Conservation (phyloP, 768 basidiomycete genomes). For the Coprinellus micaceus region DNA sequence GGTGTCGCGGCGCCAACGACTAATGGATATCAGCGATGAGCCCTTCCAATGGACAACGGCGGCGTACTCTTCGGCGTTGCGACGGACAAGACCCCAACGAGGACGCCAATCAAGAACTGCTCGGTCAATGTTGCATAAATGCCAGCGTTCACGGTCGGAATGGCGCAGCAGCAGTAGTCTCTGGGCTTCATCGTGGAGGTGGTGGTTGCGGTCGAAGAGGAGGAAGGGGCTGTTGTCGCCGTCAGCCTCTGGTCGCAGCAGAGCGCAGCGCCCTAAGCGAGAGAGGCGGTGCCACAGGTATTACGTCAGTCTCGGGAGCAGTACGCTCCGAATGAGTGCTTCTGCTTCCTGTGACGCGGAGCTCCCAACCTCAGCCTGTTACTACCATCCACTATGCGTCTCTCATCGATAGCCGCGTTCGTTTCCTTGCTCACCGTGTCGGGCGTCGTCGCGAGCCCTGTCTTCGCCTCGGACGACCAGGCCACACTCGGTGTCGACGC, state of each 20-base stretch:
- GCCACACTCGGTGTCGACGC: constrained; percentile 21
- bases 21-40: constrained; percentile 23
- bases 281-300: not conserved
- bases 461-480: constrained; percentile 2
- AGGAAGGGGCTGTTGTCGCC: constrained; percentile 14
- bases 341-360: not conserved
- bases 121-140: constrained; percentile 79
- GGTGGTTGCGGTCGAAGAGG: constrained; percentile 20
- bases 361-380: not conserved
- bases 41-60: not conserved
- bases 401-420: not conserved
- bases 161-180: constrained; percentile 91
- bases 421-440: constrained; percentile 12
- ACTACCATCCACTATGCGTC: not conserved
- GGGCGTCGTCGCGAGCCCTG: constrained; percentile 19
- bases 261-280: not conserved
- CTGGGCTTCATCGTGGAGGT: constrained; percentile 60
- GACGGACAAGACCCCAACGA: constrained; percentile 70
- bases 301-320: constrained; percentile 7
- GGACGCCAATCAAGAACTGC: constrained; percentile 64
- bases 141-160: constrained; percentile 87
- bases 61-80: constrained; percentile 76
- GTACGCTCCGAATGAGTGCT: not conserved
- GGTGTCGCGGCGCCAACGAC: constrained; percentile 89
- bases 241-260: not conserved